Conservation (phyloP, 768 basidiomycete genomes). For the Cytidiella melzeri region DNA sequence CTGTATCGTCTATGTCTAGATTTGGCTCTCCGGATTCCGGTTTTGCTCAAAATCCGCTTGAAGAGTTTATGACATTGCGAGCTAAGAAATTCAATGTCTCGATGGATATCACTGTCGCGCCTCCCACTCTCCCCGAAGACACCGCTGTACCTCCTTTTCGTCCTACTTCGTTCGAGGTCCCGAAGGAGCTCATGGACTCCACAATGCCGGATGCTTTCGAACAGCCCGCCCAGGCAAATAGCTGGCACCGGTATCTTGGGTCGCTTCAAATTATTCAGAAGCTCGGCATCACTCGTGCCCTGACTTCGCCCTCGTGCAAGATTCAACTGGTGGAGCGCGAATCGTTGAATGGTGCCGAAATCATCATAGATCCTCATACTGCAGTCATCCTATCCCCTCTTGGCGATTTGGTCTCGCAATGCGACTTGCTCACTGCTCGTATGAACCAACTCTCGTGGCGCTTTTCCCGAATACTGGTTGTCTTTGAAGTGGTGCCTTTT, state of each 20-base stretch:
- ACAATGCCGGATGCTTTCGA: constrained; percentile 12
- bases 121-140: background rate
- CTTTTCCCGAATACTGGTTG: constrained; percentile 45
- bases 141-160: no score
- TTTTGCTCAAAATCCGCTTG: no score
- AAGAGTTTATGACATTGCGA: constrained; percentile 2
- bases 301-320: constrained; percentile 38
- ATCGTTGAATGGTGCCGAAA: constrained; percentile 50
- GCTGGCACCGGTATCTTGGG: constrained; percentile 58
- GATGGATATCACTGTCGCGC: background rate
- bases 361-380: constrained; percentile 60
- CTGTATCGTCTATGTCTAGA: no score
- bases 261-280: constrained; percentile 67
- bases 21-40: no score
- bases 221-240: constrained; percentile 31
- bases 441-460: constrained; percentile 59
- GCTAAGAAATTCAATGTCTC: background rate
- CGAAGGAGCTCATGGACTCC: constrained; percentile 16
- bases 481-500: constrained; percentile 38
- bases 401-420: constrained; percentile 42
- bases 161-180: constrained; percentile 7
- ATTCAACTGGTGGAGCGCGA: constrained; percentile 64
- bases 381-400: constrained; percentile 47
- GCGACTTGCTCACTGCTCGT: constrained; percentile 36
- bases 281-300: constrained; percentile 47